These are phyloP conservation scores for Morella rubra DNA, from an alignment of 306 rosid genomes.

Conservation along the genomic window DNA sequence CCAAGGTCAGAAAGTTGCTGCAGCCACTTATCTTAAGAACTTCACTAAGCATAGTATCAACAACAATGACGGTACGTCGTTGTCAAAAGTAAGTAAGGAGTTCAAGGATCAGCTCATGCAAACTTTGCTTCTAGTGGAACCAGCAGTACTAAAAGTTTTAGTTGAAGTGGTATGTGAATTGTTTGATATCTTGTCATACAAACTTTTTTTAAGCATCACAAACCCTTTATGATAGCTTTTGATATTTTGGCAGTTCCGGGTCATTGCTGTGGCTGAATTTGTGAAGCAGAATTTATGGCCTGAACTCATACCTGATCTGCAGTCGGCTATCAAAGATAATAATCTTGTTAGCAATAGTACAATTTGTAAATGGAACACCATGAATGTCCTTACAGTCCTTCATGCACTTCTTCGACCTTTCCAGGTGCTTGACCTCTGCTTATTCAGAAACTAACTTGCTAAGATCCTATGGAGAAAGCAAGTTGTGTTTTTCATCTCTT, in stretches of 20 bases:
- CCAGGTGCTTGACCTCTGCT: slow-evolving; percentile 50
- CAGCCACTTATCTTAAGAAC: slow-evolving; percentile 77
- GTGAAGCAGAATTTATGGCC: slow-evolving; percentile 70
- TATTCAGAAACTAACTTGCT: background rate
- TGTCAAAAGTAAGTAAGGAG: slow-evolving; percentile 67
- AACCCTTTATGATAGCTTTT: slow-evolving; percentile 1
- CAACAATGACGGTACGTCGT: slow-evolving; percentile 39
- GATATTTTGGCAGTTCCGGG: slow-evolving; percentile 54
- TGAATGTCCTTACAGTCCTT: slow-evolving; percentile 63
- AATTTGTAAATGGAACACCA: slow-evolving; percentile 51
- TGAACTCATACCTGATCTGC: slow-evolving; percentile 68
- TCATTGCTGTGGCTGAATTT: slow-evolving; percentile 56
- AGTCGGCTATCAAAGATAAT: slow-evolving; percentile 66
- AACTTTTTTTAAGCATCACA: background rate
- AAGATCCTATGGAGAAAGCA: background rate
- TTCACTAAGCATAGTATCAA: slow-evolving; percentile 60
- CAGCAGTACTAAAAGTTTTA: slow-evolving; percentile 58
- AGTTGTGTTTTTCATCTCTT: background rate
- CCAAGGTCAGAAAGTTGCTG: slow-evolving; percentile 68
- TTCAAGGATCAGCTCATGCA: slow-evolving; percentile 73
- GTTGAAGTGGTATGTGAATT: slow-evolving; percentile 61
- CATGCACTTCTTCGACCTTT: slow-evolving; percentile 81
- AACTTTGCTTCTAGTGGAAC: slow-evolving; percentile 64
- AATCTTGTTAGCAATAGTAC: slow-evolving; percentile 41
- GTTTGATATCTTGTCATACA: background rate